Conservation (phyloP, 2,329 filamentous ascomycete genomes). For the Leptodontidium sp. region DNA sequence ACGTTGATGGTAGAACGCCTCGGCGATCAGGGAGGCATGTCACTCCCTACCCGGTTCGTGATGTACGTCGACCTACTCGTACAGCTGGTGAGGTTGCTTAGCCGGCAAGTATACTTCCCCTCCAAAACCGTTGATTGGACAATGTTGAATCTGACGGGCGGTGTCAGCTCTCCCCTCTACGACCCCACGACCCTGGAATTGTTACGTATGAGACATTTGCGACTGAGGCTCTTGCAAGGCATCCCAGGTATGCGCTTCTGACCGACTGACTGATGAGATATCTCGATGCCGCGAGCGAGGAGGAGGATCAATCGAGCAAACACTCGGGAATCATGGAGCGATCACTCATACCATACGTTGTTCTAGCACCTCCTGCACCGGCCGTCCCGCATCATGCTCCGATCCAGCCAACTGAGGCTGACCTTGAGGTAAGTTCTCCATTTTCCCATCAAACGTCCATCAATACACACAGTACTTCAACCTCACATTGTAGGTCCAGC, state of each 20-base stretch:
- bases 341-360: slow-evolving; percentile 35
- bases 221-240: slow-evolving; percentile 60
- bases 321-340: slow-evolving; percentile 29
- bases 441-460: slow-evolving; percentile 9
- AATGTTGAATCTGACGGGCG: slow-evolving; percentile 33
- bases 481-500: slow-evolving; percentile 48
- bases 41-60: slow-evolving; percentile 60
- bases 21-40: slow-evolving; percentile 59
- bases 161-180: slow-evolving; percentile 58
- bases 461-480: slow-evolving; percentile 14
- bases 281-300: slow-evolving; percentile 10
- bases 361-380: slow-evolving; percentile 38
- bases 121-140: slow-evolving; percentile 32
- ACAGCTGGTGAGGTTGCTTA: slow-evolving; percentile 59
- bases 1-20: slow-evolving; percentile 65
- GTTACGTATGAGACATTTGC: slow-evolving; percentile 57
- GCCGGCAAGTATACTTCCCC: slow-evolving; percentile 52
- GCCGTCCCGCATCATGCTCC: slow-evolving; percentile 36
- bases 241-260: slow-evolving; percentile 51
- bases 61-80: slow-evolving; percentile 64
- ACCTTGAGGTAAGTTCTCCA: slow-evolving; percentile 40
- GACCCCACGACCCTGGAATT: slow-evolving; percentile 63
- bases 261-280: neutral
- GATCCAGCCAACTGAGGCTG: slow-evolving; percentile 31
- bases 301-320: slow-evolving; percentile 3